Conservation (phyloP, 73 alveolate genomes). For the Urostyla sp. region DNA sequence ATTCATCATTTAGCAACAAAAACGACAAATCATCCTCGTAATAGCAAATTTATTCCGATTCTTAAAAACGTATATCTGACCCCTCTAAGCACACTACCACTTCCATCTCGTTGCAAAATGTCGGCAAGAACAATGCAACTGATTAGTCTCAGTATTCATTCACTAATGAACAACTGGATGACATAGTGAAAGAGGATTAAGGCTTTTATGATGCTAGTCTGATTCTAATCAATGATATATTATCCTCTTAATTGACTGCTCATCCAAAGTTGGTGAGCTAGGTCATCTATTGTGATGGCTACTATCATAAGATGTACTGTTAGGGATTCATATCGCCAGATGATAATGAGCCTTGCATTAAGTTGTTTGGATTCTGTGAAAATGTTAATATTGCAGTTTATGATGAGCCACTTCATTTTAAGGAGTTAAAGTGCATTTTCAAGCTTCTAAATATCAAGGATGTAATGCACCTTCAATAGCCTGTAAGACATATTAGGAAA, state of each 20-base stretch:
- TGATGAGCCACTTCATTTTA: constrained; percentile 45
- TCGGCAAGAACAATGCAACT: no score
- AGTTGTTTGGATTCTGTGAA: constrained; percentile 48
- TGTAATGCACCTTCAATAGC: constrained; percentile 24
- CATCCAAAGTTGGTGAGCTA: constrained; percentile 23
- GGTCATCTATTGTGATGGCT: constrained; percentile 49
- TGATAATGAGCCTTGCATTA: constrained; percentile 41
- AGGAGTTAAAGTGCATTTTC: constrained; percentile 38
- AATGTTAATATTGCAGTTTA: constrained; percentile 16
- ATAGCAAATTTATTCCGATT: no score
- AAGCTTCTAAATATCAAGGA: constrained; percentile 51
- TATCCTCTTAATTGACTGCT: not conserved
- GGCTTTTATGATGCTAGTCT: constrained; percentile 38
- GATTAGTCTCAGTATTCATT: no score
- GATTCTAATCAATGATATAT: constrained; percentile 29
- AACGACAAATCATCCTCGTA: no score
- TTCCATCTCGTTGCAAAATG: no score
- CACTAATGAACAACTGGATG: constrained; percentile 24
- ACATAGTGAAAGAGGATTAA: constrained; percentile 45
- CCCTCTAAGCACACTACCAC: no score
- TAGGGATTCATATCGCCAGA: constrained; percentile 20
- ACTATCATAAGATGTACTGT: constrained; percentile 45
- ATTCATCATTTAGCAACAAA: no score
- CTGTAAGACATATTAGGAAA: constrained; percentile 36
- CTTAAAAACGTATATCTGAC: no score